A percentile compares a stretch with the other conserved stretches of the same genome.
Evolutionary conservation across 352 stramenopile species (phyloP).

Genomic region (Pilasporangium apinafurcum): DNA sequence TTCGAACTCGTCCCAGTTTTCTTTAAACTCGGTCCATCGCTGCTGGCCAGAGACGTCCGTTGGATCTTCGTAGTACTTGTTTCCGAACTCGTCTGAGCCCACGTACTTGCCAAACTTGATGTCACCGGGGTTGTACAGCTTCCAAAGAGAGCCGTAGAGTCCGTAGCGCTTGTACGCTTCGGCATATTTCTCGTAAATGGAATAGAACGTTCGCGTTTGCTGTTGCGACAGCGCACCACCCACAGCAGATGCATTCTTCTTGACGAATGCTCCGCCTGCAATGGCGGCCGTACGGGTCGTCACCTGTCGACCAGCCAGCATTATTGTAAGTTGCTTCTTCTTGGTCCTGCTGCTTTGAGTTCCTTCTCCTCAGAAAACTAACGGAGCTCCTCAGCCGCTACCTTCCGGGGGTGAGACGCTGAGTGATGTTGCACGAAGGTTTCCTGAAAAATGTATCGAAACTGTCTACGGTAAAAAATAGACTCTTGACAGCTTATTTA

Average conservation of each 20-base stretch:
- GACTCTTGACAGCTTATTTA: too few relatives aligned
- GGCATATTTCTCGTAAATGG: constrained; percentile 76
- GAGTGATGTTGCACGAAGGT: constrained; percentile 1
- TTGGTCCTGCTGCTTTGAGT: constrained; percentile 1
- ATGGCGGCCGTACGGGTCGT: constrained; percentile 23
- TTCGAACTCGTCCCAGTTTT: constrained; percentile 76
- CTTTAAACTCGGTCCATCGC: constrained; percentile 79
- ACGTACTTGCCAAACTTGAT: constrained; percentile 85
- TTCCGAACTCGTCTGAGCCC: constrained; percentile 76
- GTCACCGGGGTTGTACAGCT: constrained; percentile 85
- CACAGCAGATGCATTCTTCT: constrained; percentile 5
- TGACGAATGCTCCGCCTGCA: constrained; percentile 24
- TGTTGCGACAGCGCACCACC: constrained; percentile 3
- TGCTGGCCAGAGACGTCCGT: constrained; percentile 69
- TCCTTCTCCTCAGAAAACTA: constrained; percentile 1
- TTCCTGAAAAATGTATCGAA: not conserved
- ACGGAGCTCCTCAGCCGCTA: too few relatives aligned
- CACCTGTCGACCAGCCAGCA: constrained; percentile 10
- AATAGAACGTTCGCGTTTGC: constrained; percentile 72
- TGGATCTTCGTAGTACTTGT: constrained; percentile 86
- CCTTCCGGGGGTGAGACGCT: not conserved
- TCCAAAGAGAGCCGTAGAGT: constrained; percentile 77
- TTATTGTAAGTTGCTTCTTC: not conserved
- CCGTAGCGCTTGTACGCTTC: constrained; percentile 79
- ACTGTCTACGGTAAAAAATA: too few relatives aligned